Evolutionary conservation across 1,139 yeast species (phyloP).

Genomic region (Protomyces gravidus): DNA sequence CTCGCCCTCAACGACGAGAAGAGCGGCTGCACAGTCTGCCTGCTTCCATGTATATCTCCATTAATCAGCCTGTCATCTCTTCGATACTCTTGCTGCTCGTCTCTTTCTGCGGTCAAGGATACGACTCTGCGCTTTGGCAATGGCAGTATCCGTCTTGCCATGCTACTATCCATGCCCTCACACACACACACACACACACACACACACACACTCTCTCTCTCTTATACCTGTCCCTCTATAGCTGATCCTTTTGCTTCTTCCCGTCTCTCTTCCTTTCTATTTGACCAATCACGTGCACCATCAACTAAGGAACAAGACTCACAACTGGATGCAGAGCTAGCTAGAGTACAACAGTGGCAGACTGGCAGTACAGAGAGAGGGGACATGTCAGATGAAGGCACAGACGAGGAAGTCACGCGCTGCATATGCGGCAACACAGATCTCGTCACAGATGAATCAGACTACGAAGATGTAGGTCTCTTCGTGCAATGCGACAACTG

Average conservation of each 20-base stretch:
- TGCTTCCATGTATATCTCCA: too few species aligned
- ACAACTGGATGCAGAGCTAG: too few species aligned
- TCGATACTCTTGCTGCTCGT: too few species aligned
- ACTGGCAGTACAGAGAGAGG: too few species aligned
- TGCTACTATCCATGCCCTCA: background rate
- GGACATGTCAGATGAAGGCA: background rate
- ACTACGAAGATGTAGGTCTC: slow-evolving; percentile 48
- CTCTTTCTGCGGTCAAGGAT: too few species aligned
- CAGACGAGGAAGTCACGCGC: slow-evolving; percentile 44
- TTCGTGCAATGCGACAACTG: slow-evolving; percentile 81
- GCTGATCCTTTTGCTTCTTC: background rate
- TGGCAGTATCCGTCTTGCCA: slow-evolving; percentile 15
- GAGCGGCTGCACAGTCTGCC: too few species aligned
- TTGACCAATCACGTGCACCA: too few species aligned
- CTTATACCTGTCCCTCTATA: background rate
- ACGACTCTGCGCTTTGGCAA: slow-evolving; percentile 22
- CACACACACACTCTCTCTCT: background rate
- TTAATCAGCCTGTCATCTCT: too few species aligned
- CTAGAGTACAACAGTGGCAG: too few species aligned
- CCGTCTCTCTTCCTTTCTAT: too few species aligned
- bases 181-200: background rate
- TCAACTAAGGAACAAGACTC: too few species aligned
- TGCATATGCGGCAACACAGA: slow-evolving; percentile 59
- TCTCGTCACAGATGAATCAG: slow-evolving; percentile 48
- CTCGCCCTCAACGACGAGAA: too few species aligned